These are phyloP conservation scores for Phylloporus sp. DNA, from an alignment of 768 basidiomycete species.

Conservation along the genomic window DNA sequence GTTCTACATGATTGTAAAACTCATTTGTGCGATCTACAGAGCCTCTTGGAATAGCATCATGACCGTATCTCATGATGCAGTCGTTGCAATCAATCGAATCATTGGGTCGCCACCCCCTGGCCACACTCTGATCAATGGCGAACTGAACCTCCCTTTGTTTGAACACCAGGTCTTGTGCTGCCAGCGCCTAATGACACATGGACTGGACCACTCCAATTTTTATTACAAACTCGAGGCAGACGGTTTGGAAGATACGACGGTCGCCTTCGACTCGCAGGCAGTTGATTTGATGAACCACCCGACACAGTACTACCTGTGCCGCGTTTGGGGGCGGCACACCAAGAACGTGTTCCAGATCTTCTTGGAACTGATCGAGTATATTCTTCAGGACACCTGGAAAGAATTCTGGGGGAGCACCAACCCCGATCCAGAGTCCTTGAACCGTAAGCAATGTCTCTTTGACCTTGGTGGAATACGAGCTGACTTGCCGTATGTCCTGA, in stretches of 20 bases:
- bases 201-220: neutral
- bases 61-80: neutral
- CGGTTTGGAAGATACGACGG: conserved; percentile 4
- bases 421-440: neutral
- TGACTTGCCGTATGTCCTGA: neutral
- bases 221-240: conserved; percentile 13
- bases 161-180: conserved; percentile 17
- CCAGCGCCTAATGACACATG: neutral
- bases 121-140: conserved; percentile 22
- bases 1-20: conserved; percentile 11
- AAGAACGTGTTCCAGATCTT: conserved; percentile 15
- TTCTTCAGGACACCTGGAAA: neutral
- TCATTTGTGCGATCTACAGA: conserved; percentile 8
- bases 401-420: neutral
- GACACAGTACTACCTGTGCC: conserved; percentile 18
- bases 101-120: conserved; percentile 13
- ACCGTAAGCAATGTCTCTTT: conserved; percentile 4
- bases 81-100: conserved; percentile 2
- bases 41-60: conserved; percentile 6
- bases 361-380: conserved; percentile 13
- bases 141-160: conserved; percentile 19
- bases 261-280: conserved; percentile 3
- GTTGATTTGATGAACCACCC: neutral
- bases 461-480: neutral
- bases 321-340: conserved; percentile 17